phyloP scores from a whole-genome alignment of 2,329 filamentous ascomycete genomes.

The Tolypocladium ophioglossoides region DNA sequence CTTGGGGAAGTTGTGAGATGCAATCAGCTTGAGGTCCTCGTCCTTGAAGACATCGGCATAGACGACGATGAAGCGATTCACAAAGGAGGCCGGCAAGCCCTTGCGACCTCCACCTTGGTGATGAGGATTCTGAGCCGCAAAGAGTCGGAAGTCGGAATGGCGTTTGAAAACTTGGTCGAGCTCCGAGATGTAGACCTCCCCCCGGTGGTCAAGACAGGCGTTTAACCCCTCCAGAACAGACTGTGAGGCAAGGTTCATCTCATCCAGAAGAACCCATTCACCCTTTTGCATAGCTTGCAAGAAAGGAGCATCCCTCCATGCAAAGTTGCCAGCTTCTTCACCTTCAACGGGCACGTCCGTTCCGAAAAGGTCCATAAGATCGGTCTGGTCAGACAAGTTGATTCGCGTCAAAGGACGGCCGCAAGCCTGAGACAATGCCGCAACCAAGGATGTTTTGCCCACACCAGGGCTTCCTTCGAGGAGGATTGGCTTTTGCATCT shows the following conservation, averaged over 20 bases:
- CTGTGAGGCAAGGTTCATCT: slow-evolving; percentile 98
- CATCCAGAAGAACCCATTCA: slow-evolving; percentile 92
- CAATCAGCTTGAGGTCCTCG: slow-evolving; percentile 75
- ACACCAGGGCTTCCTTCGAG: slow-evolving; percentile 97
- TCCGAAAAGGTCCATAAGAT: slow-evolving; percentile 94
- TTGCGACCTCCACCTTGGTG: slow-evolving; percentile 94
- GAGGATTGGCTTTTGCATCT: slow-evolving; percentile 81
- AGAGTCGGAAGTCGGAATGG: slow-evolving; percentile 84
- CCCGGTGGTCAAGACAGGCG: slow-evolving; percentile 90
- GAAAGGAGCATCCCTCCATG: slow-evolving; percentile 93
- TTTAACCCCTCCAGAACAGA: slow-evolving; percentile 94
- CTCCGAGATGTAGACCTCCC: slow-evolving; percentile 91
- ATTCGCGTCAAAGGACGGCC: slow-evolving; percentile 82
- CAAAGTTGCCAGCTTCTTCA: slow-evolving; percentile 81
- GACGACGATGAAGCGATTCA: slow-evolving; percentile 96
- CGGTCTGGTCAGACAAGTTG: slow-evolving; percentile 95
- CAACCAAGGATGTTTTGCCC: slow-evolving; percentile 89
- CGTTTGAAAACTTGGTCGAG: slow-evolving; percentile 88
- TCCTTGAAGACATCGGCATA: slow-evolving; percentile 85
- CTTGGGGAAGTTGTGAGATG: slow-evolving; percentile 61
- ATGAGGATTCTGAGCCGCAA: slow-evolving; percentile 95
- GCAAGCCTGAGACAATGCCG: slow-evolving; percentile 69
- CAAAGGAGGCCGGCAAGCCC: slow-evolving; percentile 87
- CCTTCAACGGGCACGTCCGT: slow-evolving; percentile 93
- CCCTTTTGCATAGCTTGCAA: slow-evolving; percentile 93